Conservation (phyloP, 345 rosid species). For the Hirschfeldia incana region DNA sequence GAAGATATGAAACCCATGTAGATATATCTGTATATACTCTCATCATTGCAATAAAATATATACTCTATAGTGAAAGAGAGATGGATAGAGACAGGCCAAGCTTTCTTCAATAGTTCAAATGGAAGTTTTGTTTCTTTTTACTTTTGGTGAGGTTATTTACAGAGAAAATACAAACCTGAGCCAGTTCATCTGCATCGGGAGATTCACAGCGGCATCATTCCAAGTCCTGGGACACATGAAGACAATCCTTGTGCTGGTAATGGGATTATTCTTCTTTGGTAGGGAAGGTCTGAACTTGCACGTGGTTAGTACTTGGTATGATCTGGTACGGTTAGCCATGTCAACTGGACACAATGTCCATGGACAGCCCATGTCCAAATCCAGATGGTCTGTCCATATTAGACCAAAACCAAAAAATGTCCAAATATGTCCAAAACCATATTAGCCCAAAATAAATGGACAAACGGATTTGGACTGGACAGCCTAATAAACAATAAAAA, state of each 20-base stretch:
- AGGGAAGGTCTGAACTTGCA: constrained; percentile 92
- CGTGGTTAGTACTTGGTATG: constrained; percentile 82
- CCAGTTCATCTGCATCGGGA: constrained; percentile 96
- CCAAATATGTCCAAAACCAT: too few relatives aligned
- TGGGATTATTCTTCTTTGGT: constrained; percentile 95
- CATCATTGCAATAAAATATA: constrained; percentile 15
- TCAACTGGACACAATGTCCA: too few relatives aligned
- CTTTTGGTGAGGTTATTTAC: neutral
- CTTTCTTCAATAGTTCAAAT: constrained; percentile 29
- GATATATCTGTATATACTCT: constrained; percentile 24
- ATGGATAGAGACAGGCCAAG: constrained; percentile 16
- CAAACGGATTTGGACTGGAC: too few relatives aligned
- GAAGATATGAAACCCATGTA: constrained; percentile 28
- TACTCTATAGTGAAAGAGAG: constrained; percentile 6
- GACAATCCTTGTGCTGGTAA: constrained; percentile 79
- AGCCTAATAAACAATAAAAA: too few relatives aligned
- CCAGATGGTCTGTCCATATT: too few relatives aligned
- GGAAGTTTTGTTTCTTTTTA: constrained; percentile 1
- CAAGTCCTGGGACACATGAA: constrained; percentile 99
- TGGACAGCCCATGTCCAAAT: too few relatives aligned
- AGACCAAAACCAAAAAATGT: too few relatives aligned
- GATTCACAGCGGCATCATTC: constrained; percentile 91
- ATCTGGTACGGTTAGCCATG: constrained; percentile 67
- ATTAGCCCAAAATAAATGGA: too few relatives aligned
- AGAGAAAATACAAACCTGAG: constrained; percentile 61